phyloP scores from a whole-genome alignment of 2,329 filamentous ascomycete genomes.

The Colletotrichum sp. region DNA sequence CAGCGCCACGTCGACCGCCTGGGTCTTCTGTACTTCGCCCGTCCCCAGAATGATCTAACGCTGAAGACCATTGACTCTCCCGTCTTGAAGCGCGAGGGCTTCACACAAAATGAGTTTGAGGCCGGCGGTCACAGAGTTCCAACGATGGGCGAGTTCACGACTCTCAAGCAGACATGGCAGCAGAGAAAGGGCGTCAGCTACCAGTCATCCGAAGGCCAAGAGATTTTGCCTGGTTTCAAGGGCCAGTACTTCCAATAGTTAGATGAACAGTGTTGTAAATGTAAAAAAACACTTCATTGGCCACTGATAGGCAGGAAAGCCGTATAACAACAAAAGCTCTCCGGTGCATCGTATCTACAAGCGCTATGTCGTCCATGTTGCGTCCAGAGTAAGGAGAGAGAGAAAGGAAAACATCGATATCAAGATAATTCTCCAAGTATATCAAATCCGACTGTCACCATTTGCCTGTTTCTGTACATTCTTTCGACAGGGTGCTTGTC shows the following conservation, averaged over 20 bases:
- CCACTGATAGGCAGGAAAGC: accelerated
- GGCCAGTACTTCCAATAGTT: conserved; percentile 25
- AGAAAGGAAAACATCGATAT: background rate
- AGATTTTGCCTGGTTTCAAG: conserved; percentile 39
- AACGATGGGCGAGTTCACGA: conserved; percentile 42
- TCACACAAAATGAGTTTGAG: conserved; percentile 42
- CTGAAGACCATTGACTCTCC: conserved; percentile 43
- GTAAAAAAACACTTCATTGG: accelerated
- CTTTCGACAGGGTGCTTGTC: background rate
- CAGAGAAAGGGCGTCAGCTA: conserved; percentile 32
- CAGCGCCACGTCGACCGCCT: conserved; percentile 51
- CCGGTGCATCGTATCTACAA: background rate
- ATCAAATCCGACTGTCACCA: accelerated
- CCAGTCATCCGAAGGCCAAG: conserved; percentile 30
- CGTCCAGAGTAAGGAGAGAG: background rate
- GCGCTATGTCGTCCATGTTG: background rate
- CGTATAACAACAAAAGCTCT: background rate
- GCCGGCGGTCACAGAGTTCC: conserved; percentile 32
- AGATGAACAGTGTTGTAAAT: background rate
- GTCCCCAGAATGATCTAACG: conserved; percentile 43
- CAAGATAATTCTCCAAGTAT: accelerated
- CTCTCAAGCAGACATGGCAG: conserved; percentile 41
- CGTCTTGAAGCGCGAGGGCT: conserved; percentile 36
- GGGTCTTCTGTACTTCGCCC: conserved; percentile 56
- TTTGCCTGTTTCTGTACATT: accelerated